Evolutionary conservation across 1,284 basidiomycete genomes (phyloP), one percentile per base, ranked within the genome.

Genomic region (Vanrija pseudolonga): DNA sequence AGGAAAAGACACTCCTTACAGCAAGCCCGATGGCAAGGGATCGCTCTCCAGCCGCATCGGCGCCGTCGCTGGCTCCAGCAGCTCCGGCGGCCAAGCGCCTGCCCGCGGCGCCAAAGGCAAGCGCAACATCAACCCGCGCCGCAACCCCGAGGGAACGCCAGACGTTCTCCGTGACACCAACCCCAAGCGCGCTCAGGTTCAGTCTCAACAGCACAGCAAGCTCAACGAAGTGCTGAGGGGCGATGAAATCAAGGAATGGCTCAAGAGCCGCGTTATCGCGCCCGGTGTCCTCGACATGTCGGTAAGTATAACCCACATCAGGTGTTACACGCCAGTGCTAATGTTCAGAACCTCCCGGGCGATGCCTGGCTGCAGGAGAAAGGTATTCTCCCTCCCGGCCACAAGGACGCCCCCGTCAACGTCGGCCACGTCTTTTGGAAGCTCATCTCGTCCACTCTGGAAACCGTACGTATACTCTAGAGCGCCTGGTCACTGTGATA

Each of bases 201-300:
- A 60, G 39, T 54, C 63, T 51, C 56, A 59, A 45, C 57, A 66
- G 57, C 53, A 69, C 60, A 60, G 62, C 58, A 58, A 67, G 52
- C 60, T 72, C 28, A 63, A 57, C 37, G 62, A 65, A 19, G 63
- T 68, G 47, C 50, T 74, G 14, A 54, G 55, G n/a, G 60, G 61
- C 37, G 64, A 68, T 17, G 70, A 63, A 12, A 68, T 76, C 62
- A 73, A 70, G 56, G 56, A 64, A 20, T 76, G 73, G 73, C 52
- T 76, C 19, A 60, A 56, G 47, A 58, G 55, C n/a, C 56, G 67
- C 9, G 54, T 66, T n/a, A 51, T 69, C 6, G 62, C 56, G 0
- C 58, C 62, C 5, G 74, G 74, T 14, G 62, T 71, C 14, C 50
- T 76, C 47, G 63, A 75, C 56, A 62, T 76, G 58, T 70, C 69